Evolutionary conservation across 78 protist genomes (phyloP).

Genomic region (Cavenderia fasciculata): DNA sequence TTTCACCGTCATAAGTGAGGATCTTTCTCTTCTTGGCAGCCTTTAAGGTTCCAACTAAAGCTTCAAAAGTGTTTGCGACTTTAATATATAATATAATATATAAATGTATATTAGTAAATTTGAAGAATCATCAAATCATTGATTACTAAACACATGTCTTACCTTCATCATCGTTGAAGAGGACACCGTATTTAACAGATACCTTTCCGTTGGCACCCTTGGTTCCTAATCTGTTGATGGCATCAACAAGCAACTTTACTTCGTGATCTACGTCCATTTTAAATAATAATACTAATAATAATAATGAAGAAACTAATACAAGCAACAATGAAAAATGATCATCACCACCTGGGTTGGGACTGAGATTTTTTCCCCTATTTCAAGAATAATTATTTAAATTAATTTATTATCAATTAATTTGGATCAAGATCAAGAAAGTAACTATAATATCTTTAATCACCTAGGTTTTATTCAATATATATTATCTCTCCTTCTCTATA

Average conservation of each 20-base stretch:
- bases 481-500: too few species aligned
- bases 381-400: too few species aligned
- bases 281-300: not conserved
- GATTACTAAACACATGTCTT: not conserved
- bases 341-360: too few species aligned
- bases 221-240: constrained; percentile 21
- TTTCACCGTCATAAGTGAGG: constrained; percentile 80
- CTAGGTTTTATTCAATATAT: too few species aligned
- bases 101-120: not conserved
- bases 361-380: too few species aligned
- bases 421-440: too few species aligned
- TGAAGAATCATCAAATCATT: not conserved
- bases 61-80: constrained; percentile 63
- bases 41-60: constrained; percentile 82
- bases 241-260: not conserved
- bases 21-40: constrained; percentile 84
- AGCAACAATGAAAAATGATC: too few species aligned
- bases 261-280: constrained; percentile 64
- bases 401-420: too few species aligned
- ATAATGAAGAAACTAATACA: too few species aligned
- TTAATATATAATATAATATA: not conserved
- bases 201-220: constrained; percentile 4
- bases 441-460: too few species aligned
- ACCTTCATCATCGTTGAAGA: constrained; percentile 66
- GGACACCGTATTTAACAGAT: constrained; percentile 46